Evolutionary conservation across 257 asterid genomes (phyloP), one percentile per base, ranked within the genome.

Genomic region (Gentiana macrophylla): DNA sequence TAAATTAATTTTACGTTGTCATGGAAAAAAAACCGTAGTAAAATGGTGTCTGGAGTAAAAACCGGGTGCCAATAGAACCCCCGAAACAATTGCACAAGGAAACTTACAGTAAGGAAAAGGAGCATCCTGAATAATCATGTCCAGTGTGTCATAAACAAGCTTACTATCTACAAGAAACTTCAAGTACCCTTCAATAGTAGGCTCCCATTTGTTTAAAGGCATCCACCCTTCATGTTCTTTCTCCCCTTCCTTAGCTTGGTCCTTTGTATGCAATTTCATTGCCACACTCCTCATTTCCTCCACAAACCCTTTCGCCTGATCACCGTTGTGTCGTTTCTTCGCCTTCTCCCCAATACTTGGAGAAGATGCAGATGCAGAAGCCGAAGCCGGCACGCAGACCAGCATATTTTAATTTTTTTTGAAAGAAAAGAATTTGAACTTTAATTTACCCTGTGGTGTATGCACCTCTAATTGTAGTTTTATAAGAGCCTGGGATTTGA

Each of bases 281-380:
- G 98, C 98, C 67, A 85, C 98, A 72, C 81, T 81, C 62, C 95
- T 84, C 98, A 91, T 91, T 80, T 91, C 98, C 74, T 87, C 98
- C 67, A 81, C 90, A 66, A 91, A 91, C 34, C 94, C 95, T 78
- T 87, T 87, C 11, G 84, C 79, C 72, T 83, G 95, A 45, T 94
- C 94, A 38, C 94, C 92, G 4, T 89, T 81, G 24, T 24, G 24
- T 24, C 24, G 24, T 24, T 38, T 38, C 44, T 38, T 7, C 4
- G 44, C 44, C 8, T 3, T 7, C 44, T 3, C 8, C 6, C 44
- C 44, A 38, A 38, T 38, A 7, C 44, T 38, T 38, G 44, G 8
- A 38, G 44, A 38, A 38, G 44, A 4, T 15, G 24, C 24, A 4
- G 8, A 3, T 4, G 44, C 44, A 24, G 24, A 24, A 24, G 24